phyloP scores from a whole-genome alignment of 2,329 filamentous ascomycete species.

The Davidsoniella virescens region DNA sequence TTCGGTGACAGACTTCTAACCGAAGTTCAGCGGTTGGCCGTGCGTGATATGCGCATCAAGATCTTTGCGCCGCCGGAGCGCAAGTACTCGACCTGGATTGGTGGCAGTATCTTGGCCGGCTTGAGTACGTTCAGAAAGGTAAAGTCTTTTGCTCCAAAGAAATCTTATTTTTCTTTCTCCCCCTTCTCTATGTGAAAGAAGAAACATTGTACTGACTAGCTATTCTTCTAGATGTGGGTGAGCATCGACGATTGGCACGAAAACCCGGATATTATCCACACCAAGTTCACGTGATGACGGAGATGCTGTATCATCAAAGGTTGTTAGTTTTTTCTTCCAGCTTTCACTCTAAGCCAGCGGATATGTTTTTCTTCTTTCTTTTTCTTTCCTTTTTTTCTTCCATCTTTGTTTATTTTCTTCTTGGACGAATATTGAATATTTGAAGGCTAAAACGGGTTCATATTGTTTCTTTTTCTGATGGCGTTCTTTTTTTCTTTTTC shows the following conservation, averaged over 20 bases:
- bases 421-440: no score
- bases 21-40: slow-evolving; percentile 82
- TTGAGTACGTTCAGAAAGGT: slow-evolving; percentile 98
- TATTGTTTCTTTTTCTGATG: slow-evolving; percentile 1
- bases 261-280: slow-evolving; percentile 97
- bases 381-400: not conserved
- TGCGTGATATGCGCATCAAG: slow-evolving; percentile 99
- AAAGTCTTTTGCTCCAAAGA: slow-evolving; percentile 18
- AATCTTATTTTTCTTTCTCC: not conserved
- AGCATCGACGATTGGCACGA: slow-evolving; percentile 99
- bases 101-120: slow-evolving; percentile 89
- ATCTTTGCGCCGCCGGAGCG: slow-evolving; percentile 95
- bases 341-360: not conserved
- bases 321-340: not conserved
- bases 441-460: no score
- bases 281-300: slow-evolving; percentile 63
- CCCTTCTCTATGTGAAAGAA: not conserved
- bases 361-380: not conserved
- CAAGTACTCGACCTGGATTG: slow-evolving; percentile 98
- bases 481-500: not conserved
- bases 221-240: slow-evolving; percentile 78
- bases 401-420: not conserved
- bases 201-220: slow-evolving; percentile 6
- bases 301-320: not conserved
- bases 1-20: slow-evolving; percentile 85